Evolutionary conservation across 1,284 basidiomycete genomes (phyloP).

Genomic region (Ustilago curta): DNA sequence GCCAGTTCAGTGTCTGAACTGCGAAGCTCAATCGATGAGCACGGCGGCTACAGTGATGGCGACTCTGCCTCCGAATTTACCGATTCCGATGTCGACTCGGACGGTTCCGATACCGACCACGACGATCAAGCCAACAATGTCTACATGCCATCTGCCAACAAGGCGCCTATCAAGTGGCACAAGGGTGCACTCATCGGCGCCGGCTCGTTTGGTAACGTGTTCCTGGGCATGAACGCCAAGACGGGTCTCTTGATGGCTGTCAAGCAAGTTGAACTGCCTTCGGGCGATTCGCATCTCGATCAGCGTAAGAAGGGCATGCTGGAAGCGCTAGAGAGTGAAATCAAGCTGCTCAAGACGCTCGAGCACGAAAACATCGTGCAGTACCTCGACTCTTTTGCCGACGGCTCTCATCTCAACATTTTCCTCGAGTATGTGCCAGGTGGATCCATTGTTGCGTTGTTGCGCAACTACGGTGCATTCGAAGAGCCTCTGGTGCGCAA

Average conservation of each 20-base stretch:
- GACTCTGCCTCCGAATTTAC: slow-evolving; percentile 53
- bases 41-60: slow-evolving; percentile 38
- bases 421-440: slow-evolving; percentile 99
- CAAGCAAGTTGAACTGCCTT: slow-evolving; percentile 96
- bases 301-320: slow-evolving; percentile 96
- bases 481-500: slow-evolving; percentile 94
- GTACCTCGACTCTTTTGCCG: slow-evolving; percentile 75
- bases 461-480: slow-evolving; percentile 95
- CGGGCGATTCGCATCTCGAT: slow-evolving; percentile 85
- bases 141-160: slow-evolving; percentile 29
- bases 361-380: slow-evolving; percentile 98
- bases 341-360: slow-evolving; percentile 92
- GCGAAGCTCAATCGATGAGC: slow-evolving; percentile 58
- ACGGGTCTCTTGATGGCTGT: slow-evolving; percentile 97
- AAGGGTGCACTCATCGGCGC: slow-evolving; percentile 97
- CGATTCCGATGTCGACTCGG: slow-evolving; percentile 36
- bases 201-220: slow-evolving; percentile 73
- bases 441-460: slow-evolving; percentile 90
- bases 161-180: slow-evolving; percentile 90
- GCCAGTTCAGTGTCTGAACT: slow-evolving; percentile 49
- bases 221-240: slow-evolving; percentile 95
- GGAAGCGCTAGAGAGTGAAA: slow-evolving; percentile 92
- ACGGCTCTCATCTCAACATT: slow-evolving; percentile 82
- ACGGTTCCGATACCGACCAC: slow-evolving; percentile 38
- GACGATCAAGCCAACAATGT: slow-evolving; percentile 23